Evolutionary conservation across 164 flowering plant genomes (phyloP), one percentile per base, ranked within the genome.

Genomic region (Nelumbo lutea): DNA sequence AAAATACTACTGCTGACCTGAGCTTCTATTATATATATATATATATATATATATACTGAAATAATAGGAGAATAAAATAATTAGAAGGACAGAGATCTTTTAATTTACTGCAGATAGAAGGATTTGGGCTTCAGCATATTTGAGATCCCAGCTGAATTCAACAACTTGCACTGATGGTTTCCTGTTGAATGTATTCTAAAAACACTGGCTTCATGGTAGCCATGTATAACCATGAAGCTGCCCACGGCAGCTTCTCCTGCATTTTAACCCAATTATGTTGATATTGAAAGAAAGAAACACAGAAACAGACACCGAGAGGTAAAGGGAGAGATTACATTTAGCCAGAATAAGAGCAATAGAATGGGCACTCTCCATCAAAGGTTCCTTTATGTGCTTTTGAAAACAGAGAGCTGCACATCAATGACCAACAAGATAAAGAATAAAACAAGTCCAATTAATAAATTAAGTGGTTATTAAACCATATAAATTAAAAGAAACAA

Each of bases 161-260:
- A 84, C 75, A 0, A 90, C 56, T 62, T 5, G 83, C 88, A 70
- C 77, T 83, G 42, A 84, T 83, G 67, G 93, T 66, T 61, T 93
- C 90, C 50, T 88, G 90, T 62, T 77, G 65, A 2, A 93, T 77
- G 74, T 78, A 90, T 40, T 81, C 47, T 15, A 84, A 59, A 67
- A 88, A 93, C 2, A 60, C 11, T 2, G 81, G 73, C 68, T 62
- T 86, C 62, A 15, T 79, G 4, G 92, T 86, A 11, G 97, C 94
- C 27, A 61, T 76, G 83, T 84, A 87, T 39, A 95, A 72, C 98
- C 98, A 95, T 69, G 98, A 73, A 68, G 98, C 97, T 50, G 96
- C 97, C 97, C 98, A 91, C 71, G 89, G 61, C 13, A 95, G 81
- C 86, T 95, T 97, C 75, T 95, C 98, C 98, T 91, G 82, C 81